Conservation (phyloP, 1,284 basidiomycete species). For the Leccinum ponderosum region DNA sequence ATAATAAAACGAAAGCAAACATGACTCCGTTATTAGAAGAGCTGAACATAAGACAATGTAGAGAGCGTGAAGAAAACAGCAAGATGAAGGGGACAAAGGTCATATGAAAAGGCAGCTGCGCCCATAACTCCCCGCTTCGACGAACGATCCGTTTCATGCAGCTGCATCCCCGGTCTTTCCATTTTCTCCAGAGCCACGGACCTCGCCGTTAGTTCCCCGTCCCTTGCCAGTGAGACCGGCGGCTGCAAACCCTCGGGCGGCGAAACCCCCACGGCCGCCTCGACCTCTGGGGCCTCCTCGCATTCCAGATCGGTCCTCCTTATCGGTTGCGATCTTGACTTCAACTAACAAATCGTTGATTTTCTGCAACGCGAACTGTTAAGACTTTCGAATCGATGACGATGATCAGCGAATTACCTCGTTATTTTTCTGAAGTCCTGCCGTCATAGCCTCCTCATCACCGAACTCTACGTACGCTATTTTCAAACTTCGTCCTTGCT, state of each 20-base stretch:
- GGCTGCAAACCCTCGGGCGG: slow-evolving; percentile 61
- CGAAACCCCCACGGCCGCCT: slow-evolving; percentile 50
- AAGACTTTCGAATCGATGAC: not conserved
- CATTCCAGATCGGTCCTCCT: slow-evolving; percentile 43
- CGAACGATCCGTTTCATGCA: slow-evolving; percentile 24
- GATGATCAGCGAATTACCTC: slow-evolving; percentile 48
- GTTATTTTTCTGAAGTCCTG: slow-evolving; percentile 68
- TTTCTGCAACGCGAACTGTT: slow-evolving; percentile 45
- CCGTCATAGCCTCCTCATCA: slow-evolving; percentile 80
- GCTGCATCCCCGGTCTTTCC: too few species aligned
- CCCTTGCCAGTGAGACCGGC: slow-evolving; percentile 60
- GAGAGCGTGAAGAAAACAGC: slow-evolving; percentile 14
- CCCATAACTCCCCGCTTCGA: slow-evolving; percentile 22
- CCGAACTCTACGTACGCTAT: slow-evolving; percentile 87
- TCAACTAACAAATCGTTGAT: slow-evolving; percentile 63
- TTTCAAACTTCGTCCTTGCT: slow-evolving; percentile 49
- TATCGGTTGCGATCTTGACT: slow-evolving; percentile 68
- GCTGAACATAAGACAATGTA: slow-evolving; percentile 13
- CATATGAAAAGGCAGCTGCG: slow-evolving; percentile 20
- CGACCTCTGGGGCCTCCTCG: slow-evolving; percentile 53
- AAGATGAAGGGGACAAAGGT: slow-evolving; percentile 13
- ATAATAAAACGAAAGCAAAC: slow-evolving; percentile 23
- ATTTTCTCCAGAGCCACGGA: too few species aligned
- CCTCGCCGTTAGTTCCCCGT: slow-evolving; percentile 30
- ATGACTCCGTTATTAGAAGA: slow-evolving; percentile 22